phyloP scores from a whole-genome alignment of 345 rosid genomes.

The Pugionium dolabratum region DNA sequence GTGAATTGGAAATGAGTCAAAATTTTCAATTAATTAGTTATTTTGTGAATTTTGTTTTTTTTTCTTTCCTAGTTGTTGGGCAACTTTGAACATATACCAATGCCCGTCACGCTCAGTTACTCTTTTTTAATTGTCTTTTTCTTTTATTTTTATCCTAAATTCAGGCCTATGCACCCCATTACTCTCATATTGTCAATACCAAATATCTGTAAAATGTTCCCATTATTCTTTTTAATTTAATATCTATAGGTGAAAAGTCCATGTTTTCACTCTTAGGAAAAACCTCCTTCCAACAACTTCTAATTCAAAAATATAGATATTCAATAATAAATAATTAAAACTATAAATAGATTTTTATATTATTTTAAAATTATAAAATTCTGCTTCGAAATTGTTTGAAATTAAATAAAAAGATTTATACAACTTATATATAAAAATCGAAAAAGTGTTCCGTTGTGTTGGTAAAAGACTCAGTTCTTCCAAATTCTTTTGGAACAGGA shows the following conservation, averaged over 20 bases:
- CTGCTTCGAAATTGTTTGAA: no score
- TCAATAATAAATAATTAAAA: no score
- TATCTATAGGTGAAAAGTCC: constrained; percentile 22
- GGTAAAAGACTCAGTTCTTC: no score
- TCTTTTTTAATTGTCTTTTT: background rate
- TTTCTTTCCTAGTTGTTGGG: constrained; percentile 26
- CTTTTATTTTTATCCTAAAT: background rate
- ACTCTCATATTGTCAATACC: constrained; percentile 34
- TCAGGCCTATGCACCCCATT: constrained; percentile 20
- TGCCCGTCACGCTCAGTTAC: constrained; percentile 26
- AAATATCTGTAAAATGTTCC: constrained; percentile 26
- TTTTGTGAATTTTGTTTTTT: background rate
- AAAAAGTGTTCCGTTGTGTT: no score
- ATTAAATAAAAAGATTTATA: no score
- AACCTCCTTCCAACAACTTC: no score
- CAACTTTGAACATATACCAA: constrained; percentile 36
- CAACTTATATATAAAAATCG: no score
- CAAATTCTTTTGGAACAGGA: no score
- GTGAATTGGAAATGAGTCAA: constrained; percentile 3
- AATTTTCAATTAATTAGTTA: background rate
- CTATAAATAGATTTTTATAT: no score
- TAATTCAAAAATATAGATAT: no score
- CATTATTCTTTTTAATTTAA: background rate
- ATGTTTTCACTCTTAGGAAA: background rate
- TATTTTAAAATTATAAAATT: no score